phyloP scores from a whole-genome alignment of 768 basidiomycete species.

The Russula sp. region DNA sequence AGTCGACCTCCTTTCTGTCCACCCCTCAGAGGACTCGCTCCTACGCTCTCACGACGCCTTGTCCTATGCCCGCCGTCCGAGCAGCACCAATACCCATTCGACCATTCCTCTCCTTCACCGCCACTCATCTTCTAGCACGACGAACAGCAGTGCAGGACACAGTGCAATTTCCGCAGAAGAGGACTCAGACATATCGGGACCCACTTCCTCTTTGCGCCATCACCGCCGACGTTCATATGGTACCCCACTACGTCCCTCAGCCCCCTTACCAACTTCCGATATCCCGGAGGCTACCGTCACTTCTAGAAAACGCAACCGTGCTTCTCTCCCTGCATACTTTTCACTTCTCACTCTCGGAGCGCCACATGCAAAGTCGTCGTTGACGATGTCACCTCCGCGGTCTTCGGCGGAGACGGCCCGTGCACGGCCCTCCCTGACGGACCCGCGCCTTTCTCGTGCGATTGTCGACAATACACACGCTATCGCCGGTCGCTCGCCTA shows the following conservation, averaged over 20 bases:
- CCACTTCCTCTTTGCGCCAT: slow-evolving; percentile 12
- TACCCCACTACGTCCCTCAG: slow-evolving; percentile 5
- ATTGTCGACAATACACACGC: slow-evolving; percentile 17
- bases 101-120: slow-evolving; percentile 24
- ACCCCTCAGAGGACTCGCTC: slow-evolving; percentile 2
- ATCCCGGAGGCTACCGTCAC: slow-evolving; percentile 14
- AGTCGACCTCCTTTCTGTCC: slow-evolving; percentile 4
- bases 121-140: slow-evolving; percentile 18
- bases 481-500: slow-evolving; percentile 16
- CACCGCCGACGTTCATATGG: slow-evolving; percentile 16
- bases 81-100: slow-evolving; percentile 25
- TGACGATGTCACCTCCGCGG: slow-evolving; percentile 21
- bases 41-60: slow-evolving; percentile 12
- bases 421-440: slow-evolving; percentile 16
- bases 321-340: slow-evolving; percentile 27
- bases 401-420: slow-evolving; percentile 19
- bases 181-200: slow-evolving; percentile 13
- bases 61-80: slow-evolving; percentile 25
- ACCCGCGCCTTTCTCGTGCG: slow-evolving; percentile 16
- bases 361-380: slow-evolving; percentile 16
- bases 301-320: slow-evolving; percentile 18
- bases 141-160: slow-evolving; percentile 11
- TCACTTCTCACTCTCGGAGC: slow-evolving; percentile 24
- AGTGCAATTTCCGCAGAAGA: slow-evolving; percentile 16
- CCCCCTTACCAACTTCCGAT: neutral